Base-by-base conservation (phyloP, 2,329 filamentous ascomycete genomes). In the Samsoniella hepiali region DNA sequence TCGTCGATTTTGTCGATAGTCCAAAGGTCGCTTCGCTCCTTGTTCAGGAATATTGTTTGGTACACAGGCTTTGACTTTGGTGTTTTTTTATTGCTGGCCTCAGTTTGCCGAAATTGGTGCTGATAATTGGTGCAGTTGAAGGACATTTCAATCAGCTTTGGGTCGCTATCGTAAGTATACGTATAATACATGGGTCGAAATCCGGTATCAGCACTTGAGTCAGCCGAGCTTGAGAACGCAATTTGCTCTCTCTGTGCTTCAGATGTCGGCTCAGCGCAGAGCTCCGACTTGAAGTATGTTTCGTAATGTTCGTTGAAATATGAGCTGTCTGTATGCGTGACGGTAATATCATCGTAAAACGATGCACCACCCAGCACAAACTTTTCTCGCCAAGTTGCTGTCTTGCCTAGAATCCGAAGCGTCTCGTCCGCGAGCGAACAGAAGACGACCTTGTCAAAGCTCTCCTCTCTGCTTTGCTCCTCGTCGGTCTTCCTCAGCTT, bases 101-200 rank as follows among this genome's bases (percentile, higher is more conserved):
- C 71, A 0, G 72, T 70, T 27, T 73, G 72, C 1, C 85, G 85
- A 66, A 92, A 89, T 70, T 91, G 89, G 51, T 87, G 82, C 72
- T 92, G 89, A 74, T 91, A 91, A 72, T 91, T 90, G 44, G 86
- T 88, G 75, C 87, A 90, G 73, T 92, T 88, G 74, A 91, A 92
- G 63, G 84, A 88, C 86, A 88, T 88, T 71, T 88, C 86, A 8
- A 89, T 82, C 69, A 86, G 84, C 2, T 77, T 82, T 1, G 79
- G 78, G 67, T 88, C 82, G 15, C 81, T 65, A 0, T 78, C 73
- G 71, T 89, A 88, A 59, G 80, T 82, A 62, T 87, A 84, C 67
- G 85, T 88, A 69, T 83, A 83, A 75, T 88, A 89, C 86, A 88
- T 88, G 58, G 86, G 85, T 57, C 81, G 78, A 77, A 85, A 89